phyloP scores from a whole-genome alignment of 2,329 filamentous ascomycete genomes.

The Ceratocystis ficicola region DNA sequence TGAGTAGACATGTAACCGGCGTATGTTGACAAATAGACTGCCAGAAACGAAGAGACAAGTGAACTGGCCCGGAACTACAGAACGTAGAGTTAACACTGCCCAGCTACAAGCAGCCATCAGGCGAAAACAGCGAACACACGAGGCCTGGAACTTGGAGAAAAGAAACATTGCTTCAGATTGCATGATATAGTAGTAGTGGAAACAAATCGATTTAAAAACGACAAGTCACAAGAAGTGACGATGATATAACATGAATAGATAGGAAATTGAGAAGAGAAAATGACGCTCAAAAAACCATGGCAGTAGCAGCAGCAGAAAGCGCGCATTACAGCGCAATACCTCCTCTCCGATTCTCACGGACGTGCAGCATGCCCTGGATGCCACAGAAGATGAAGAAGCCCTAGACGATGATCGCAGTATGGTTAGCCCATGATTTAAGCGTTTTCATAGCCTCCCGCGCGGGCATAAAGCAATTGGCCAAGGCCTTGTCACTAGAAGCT shows the following conservation, averaged over 20 bases:
- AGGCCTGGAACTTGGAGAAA: no score
- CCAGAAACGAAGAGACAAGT: no score
- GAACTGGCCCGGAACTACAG: no score
- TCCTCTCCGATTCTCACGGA: constrained; percentile 63
- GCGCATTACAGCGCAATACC: constrained; percentile 57
- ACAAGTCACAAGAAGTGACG: neutral
- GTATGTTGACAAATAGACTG: no score
- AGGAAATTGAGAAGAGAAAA: neutral
- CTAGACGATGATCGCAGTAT: constrained; percentile 34
- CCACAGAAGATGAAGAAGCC: constrained; percentile 86
- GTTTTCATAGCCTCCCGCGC: no score
- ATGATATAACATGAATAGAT: constrained; percentile 6
- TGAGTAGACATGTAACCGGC: no score
- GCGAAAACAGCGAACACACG: no score
- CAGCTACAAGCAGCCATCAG: neutral
- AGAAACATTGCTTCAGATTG: neutral
- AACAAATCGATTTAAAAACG: neutral
- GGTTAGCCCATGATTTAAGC: neutral
- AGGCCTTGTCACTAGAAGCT: neutral
- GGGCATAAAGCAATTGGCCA: neutral
- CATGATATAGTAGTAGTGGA: neutral
- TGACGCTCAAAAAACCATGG: constrained; percentile 10
- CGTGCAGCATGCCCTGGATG: constrained; percentile 74
- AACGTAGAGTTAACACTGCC: neutral
- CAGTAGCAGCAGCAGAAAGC: neutral